These are phyloP conservation scores for Chaetomiaceae sp. DNA, from an alignment of 2,329 filamentous ascomycete species.

Conservation along the genomic window DNA sequence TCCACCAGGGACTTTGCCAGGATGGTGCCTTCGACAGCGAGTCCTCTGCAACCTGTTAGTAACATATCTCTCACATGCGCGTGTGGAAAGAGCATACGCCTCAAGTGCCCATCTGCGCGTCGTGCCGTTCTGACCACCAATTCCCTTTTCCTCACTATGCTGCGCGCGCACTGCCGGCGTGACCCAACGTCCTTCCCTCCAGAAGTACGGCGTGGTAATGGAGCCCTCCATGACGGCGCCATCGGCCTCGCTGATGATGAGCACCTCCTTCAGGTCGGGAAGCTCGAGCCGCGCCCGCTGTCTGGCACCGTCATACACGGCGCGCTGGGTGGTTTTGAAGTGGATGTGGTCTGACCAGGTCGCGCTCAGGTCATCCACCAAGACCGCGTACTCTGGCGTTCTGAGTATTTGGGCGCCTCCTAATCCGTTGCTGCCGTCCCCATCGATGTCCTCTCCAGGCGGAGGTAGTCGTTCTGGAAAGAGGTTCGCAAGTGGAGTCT, in stretches of 20 bases:
- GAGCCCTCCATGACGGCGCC: constrained; percentile 78
- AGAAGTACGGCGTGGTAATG: constrained; percentile 76
- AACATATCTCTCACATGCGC: neutral
- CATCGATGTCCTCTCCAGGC: constrained; percentile 3
- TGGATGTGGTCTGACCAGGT: constrained; percentile 61
- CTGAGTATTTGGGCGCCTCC: constrained; percentile 12
- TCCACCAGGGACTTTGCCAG: constrained; percentile 53
- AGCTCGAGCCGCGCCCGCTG: constrained; percentile 49
- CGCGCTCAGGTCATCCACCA: constrained; percentile 39
- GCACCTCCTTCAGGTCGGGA: constrained; percentile 59
- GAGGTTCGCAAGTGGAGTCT: constrained; percentile 16
- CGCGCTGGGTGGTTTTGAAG: constrained; percentile 76
- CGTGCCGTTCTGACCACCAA: constrained; percentile 77
- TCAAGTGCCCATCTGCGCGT: constrained; percentile 78
- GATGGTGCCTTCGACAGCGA: constrained; percentile 62
- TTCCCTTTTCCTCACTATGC: constrained; percentile 37
- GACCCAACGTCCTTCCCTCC: constrained; percentile 65
- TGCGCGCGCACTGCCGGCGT: constrained; percentile 60
- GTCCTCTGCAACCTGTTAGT: constrained; percentile 32
- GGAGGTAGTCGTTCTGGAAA: constrained; percentile 40
- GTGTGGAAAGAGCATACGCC: constrained; percentile 37
- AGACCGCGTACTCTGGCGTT: constrained; percentile 36
- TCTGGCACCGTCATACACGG: constrained; percentile 66
- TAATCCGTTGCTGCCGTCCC: constrained; percentile 16
- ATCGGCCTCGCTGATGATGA: constrained; percentile 58